A percentile compares a stretch with the other conserved stretches of the same genome.
Conservation (phyloP, 1,284 basidiomycete species). For the Moesziomyces parantarcticus region DNA sequence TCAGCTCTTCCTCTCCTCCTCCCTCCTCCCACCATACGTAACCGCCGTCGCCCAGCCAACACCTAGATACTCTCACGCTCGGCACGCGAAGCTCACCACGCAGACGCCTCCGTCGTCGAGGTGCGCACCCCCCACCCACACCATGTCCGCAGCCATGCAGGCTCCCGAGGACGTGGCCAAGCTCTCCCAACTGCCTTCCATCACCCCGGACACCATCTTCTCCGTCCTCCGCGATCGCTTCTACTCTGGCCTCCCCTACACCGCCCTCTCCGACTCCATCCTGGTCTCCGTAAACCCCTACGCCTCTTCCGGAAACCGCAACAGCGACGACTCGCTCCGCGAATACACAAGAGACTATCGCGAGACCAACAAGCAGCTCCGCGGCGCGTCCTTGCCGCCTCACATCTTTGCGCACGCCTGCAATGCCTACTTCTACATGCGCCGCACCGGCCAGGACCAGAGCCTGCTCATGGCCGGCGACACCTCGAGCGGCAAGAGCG, state of each 20-base stretch:
- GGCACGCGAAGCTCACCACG: no score
- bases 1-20: no score
- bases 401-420: constrained; percentile 90
- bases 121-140: background rate
- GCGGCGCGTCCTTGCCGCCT: constrained; percentile 72
- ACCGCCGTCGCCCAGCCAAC: no score
- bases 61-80: no score
- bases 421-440: constrained; percentile 96
- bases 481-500: constrained; percentile 91
- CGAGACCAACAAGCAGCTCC: constrained; percentile 50
- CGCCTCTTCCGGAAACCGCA: constrained; percentile 58
- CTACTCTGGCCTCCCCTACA: constrained; percentile 59
- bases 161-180: constrained; percentile 44
- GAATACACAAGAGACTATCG: constrained; percentile 62
- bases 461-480: constrained; percentile 78
- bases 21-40: no score
- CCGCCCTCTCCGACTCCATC: constrained; percentile 61
- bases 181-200: constrained; percentile 48
- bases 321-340: constrained; percentile 62
- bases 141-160: constrained; percentile 32
- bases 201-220: constrained; percentile 54
- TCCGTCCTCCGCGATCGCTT: constrained; percentile 59
- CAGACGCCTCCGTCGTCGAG: no score
- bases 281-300: constrained; percentile 65
- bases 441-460: constrained; percentile 91